Evolutionary conservation across 148 eudicot species (phyloP), one percentile per base, ranked within the genome.

Genomic region (Agrostemma githago): DNA sequence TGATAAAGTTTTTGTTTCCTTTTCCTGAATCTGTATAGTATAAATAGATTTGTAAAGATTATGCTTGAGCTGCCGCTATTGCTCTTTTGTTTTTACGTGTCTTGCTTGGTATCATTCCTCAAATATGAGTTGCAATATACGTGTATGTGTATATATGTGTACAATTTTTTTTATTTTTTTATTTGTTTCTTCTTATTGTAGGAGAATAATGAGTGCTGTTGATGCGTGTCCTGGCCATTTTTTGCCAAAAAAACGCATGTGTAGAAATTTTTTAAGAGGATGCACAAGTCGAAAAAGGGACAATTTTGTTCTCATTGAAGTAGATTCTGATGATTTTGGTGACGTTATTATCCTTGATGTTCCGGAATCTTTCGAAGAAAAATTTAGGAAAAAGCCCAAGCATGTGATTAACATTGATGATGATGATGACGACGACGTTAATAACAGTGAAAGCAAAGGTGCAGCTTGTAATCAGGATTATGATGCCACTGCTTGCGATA

Each of bases 351-450:
- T 89, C 56, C 58, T 93, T 39, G 98, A 93, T 68, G 76, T 83
- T 64, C 92, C 92, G n/a, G 92, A 90, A 42, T 85, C 86, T 54
- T 73, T 80, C 56, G 78, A 76, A 10, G 70, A 81, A 61, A 88
- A 85, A 70, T 79, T 76, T 8, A 82, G 76, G 19, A 80, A 79
- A 64, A 72, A 56, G 78, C 57, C 82, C 4, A 68, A 77, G 5
- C 71, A 78, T 68, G 80, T 86, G 8, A 92, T 95, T 78, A 83
- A 77, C 79, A 79, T 88, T 67, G 97, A 95, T 76, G 99, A 95
- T 64, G 93, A 89, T 42, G 85, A 82, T 79, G 91, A 86, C 14
- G 73, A 61, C 56, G 66, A 57, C 56, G 69, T 8, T 72, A 26
- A 26, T 26, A 26, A 26, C 34, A 26, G 34, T 26, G 76, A 43